Base-by-base conservation (phyloP, 2,329 filamentous ascomycete genomes). In the Dryadomyces quercus-mongolicae region DNA sequence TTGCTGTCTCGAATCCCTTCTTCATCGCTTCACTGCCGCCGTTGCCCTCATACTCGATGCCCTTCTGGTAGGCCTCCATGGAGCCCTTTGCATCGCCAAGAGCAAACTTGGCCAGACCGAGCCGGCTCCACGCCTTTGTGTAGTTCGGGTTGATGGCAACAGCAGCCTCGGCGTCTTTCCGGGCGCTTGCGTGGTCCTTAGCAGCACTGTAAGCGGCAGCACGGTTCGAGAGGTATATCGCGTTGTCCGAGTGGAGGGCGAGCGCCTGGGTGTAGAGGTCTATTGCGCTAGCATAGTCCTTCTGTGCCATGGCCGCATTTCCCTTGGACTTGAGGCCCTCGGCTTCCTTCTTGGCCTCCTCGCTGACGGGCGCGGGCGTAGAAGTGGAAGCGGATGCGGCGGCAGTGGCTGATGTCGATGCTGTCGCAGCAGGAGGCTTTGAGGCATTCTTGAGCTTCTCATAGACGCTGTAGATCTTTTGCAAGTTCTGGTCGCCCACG, bases 21-120 rank as follows among this genome's bases (percentile, higher is more conserved):
- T 90, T 92, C 93, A 97, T 97, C 57, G 92, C 90, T 16, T 97
- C 91, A 62, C 88, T 94, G 58, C 93, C 93, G 53, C 93, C 93
- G 65, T 84, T 93, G 52, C 93, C 92, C 71, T 98, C 93, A 60
- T 89, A 81, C 67, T 95, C 88, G 66, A 98, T 97, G 53, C 93
- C 93, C 68, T 88, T 81, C 70, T 85, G 75, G 72, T 98, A 98
- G 18, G 93, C 93, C 63, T 97, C 91, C 85, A 96, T 95, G 59
- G 87, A 85, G 51, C 89, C 93, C 71, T 85, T 84, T 55, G 89
- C 85, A 65, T 98, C 92, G 38, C 91, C 92, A 52, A 96, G 80
- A 16, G 92, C 92, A 70, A 92, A 98, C 58, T 86, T 82, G 46
- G 93, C 93, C 43, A 97, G 83, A 20, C 93, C 93, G 20, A 98